A percentile compares a stretch with the other conserved stretches of the same genome.
phyloP scores from a whole-genome alignment of 352 stramenopile genomes.

The Pythium pyrilobum region DNA sequence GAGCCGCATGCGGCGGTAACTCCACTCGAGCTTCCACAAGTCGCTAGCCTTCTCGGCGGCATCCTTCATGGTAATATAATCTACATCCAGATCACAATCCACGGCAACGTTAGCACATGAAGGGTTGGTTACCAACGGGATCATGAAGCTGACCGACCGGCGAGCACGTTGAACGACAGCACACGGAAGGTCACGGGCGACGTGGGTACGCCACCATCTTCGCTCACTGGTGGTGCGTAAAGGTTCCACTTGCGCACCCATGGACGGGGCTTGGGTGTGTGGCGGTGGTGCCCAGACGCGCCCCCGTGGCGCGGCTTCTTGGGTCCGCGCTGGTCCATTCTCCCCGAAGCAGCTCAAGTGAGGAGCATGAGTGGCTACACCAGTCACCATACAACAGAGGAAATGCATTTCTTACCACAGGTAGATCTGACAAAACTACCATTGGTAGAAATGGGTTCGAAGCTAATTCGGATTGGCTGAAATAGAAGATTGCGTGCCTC shows the following conservation, averaged over 20 bases:
- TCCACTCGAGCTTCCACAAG: slow-evolving; percentile 55
- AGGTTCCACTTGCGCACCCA: slow-evolving; percentile 40
- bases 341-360: not conserved
- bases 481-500: not conserved
- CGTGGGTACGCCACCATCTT: slow-evolving; percentile 14
- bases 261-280: not conserved
- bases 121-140: not conserved
- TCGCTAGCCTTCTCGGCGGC: slow-evolving; percentile 16
- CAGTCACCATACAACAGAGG: not conserved
- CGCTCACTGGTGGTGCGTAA: slow-evolving; percentile 34
- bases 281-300: not conserved
- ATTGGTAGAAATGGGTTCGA: too few relatives aligned
- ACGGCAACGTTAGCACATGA: not conserved
- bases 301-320: not conserved
- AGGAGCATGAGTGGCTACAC: slow-evolving; percentile 1
- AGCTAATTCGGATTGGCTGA: not conserved
- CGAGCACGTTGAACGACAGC: slow-evolving; percentile 69
- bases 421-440: not conserved
- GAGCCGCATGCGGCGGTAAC: slow-evolving; percentile 37
- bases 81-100: slow-evolving; percentile 22
- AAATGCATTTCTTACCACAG: not conserved
- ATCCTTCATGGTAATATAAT: slow-evolving; percentile 49
- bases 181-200: slow-evolving; percentile 47
- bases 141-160: slow-evolving; percentile 20
- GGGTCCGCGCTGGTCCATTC: not conserved